Base-by-base conservation (phyloP, 2,329 filamentous ascomycete species). In the Lachnellula cervina region DNA sequence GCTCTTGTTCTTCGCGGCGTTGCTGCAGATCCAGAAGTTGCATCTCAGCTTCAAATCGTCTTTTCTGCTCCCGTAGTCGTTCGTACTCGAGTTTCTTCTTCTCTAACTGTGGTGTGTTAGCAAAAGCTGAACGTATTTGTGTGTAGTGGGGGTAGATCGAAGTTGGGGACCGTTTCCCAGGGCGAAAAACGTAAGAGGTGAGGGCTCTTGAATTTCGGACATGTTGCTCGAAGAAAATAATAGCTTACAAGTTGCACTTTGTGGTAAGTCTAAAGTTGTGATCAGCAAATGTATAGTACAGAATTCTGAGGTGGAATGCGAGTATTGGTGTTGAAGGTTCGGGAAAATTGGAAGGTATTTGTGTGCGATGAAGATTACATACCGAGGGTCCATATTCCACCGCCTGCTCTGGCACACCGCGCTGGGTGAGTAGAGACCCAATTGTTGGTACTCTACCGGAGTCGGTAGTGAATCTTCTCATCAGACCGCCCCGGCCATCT, bases 31-130 rank as follows among this genome's bases (percentile, higher is more conserved):
- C 91, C 59, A 97, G 80, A 65, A 90, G 83, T 71, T 92, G 89
- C 83, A 99, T 91, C 72, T 97, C 90, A 62, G 89, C 86, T 74
- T 97, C 91, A 67, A 96, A 96, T 46, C 88, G 85, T 62, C 90
- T 84, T 68, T 90, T 90, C 71, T 96, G 90, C 73, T 96, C 90
- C 63, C 90, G 84, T 66, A 97, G 86, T 68, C 87, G 86, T 72
- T 97, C 93, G 76, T 95, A 95, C 72, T 96, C 91, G 68, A 89
- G 78, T 68, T 91, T 90, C 75, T 96, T 96, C 75, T 94, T 94
- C 72, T 96, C 92, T 69, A 96, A 83, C 92, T 97, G 72, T 57
- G 55, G 50, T 56, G 47, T 62, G 71, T 82, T 66, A 77, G 73
- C 65, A 59, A 19, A 38, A 25, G 16, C 25, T 9, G 43, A 19